Conservation (phyloP, 148 eudicot species). For the Camellia granthamiana region DNA sequence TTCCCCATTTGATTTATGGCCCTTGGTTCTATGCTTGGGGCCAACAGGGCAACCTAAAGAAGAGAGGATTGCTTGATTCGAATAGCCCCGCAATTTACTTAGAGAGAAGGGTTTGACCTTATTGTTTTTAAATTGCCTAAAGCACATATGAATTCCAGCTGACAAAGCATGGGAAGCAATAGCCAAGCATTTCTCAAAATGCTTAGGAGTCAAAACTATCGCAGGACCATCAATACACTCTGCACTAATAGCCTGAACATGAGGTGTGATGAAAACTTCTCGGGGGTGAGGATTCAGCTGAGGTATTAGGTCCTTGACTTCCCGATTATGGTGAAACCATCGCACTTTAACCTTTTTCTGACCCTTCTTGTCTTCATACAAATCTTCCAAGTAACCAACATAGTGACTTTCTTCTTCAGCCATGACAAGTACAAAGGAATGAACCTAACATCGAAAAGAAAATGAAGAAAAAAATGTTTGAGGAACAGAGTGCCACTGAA, state of each 20-base stretch:
- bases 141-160: slow-evolving; percentile 17
- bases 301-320: slow-evolving; percentile 9
- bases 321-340: slow-evolving; percentile 24
- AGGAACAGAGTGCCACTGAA: not conserved
- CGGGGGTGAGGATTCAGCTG: slow-evolving; percentile 21
- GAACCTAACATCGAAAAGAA: slow-evolving; percentile 19
- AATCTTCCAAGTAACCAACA: slow-evolving; percentile 29
- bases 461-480: not conserved
- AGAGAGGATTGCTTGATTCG: slow-evolving; percentile 23
- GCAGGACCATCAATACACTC: slow-evolving; percentile 28
- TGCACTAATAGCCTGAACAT: slow-evolving; percentile 25
- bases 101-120: slow-evolving; percentile 21
- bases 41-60: slow-evolving; percentile 24
- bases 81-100: slow-evolving; percentile 24
- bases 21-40: slow-evolving; percentile 9
- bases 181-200: slow-evolving; percentile 24
- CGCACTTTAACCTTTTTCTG: slow-evolving; percentile 29
- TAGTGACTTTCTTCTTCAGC: slow-evolving; percentile 23
- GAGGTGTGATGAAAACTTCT: slow-evolving; percentile 30
- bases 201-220: slow-evolving; percentile 26
- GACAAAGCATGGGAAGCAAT: slow-evolving; percentile 11
- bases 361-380: slow-evolving; percentile 29
- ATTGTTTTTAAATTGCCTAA: slow-evolving; percentile 24
- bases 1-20: slow-evolving; percentile 11
- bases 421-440: slow-evolving; percentile 29